Base-by-base conservation (phyloP, 495 filamentous ascomycete genomes). In the Xylaria palmicola region DNA sequence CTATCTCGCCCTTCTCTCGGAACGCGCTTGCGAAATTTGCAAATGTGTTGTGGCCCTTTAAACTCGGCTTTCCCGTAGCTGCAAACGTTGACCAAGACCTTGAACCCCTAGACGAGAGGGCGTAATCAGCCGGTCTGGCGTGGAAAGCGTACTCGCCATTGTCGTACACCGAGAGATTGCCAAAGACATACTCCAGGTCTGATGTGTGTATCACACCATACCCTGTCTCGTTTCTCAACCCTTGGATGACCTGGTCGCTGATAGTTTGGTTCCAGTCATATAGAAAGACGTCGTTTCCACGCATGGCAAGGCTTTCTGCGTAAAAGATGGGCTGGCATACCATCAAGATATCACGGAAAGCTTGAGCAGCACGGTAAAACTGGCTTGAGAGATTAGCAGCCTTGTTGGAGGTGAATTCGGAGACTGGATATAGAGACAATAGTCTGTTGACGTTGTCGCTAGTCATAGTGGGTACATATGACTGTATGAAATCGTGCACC, bases 401-500 rank as follows among this genome's bases (percentile, higher is more conserved):
- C 2, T 56, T 30, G 63, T 68, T 24, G 20, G 65, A 45, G 3
- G 60, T 10, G 65, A 79, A 82, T 0, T 77, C 73, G 8, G 57
- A 29, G 3, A 72, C 37, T 0, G 79, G 78, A 64, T 81, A 81
- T 0, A 81, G 62, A 6, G 66, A 55, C 3, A 77, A 39, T 0
- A 72, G 39, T 10, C 62, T 40, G 45, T 65, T 57, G 13, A 75
- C 22, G 27, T 69, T 63, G 34, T 49, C 26, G 27, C 27, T 9
- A n/a, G 70, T 70, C 32, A 86, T 62, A 41, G 71, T 67, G 1
- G 85, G 83, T 24, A 87, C 77, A 20, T 88, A 79, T 1, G 65
- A 73, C 0, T 68, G 62, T 71, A 86, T 81, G 71, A 88, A 88
- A 20, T 62, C 32, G 10, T 71, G 77, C 68, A 85, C 86, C 27